Conservation (phyloP, 1,139 yeast species). For the Torulaspora globosa region DNA sequence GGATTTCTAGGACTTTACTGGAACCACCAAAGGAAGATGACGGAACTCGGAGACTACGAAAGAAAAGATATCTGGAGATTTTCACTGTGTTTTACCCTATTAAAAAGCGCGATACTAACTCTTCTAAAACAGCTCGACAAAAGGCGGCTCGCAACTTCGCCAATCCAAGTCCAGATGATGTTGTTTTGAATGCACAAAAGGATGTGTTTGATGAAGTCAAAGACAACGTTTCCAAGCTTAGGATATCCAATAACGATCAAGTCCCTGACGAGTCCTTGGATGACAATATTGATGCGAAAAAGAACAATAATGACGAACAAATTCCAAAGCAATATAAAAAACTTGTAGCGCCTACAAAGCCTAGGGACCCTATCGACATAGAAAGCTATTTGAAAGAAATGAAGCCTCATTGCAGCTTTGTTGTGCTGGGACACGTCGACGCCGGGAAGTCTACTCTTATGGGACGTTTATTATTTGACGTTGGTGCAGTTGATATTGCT, state of each 20-base stretch:
- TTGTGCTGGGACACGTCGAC: constrained; percentile 94
- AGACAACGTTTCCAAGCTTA: constrained; percentile 19
- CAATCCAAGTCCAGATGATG: constrained; percentile 82
- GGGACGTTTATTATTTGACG: constrained; percentile 81
- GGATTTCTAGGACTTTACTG: constrained; percentile 5
- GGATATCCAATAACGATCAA: constrained; percentile 5
- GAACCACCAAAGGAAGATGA: constrained; percentile 7
- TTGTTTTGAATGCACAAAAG: constrained; percentile 57
- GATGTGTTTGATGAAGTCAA: constrained; percentile 44
- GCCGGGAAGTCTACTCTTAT: constrained; percentile 95
- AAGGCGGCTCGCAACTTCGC: constrained; percentile 55
- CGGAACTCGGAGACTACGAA: constrained; percentile 8
- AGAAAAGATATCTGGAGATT: constrained; percentile 22
- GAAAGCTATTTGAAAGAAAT: constrained; percentile 36
- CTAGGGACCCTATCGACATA: constrained; percentile 39
- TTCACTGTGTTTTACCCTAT: constrained; percentile 29
- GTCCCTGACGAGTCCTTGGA: constrained; percentile 10
- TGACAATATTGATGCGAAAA: constrained; percentile 19
- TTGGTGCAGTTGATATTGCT: constrained; percentile 73
- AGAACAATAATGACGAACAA: constrained; percentile 17
- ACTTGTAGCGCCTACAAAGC: constrained; percentile 36
- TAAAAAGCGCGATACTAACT: constrained; percentile 20
- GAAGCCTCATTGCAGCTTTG: constrained; percentile 72
- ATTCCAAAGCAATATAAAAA: constrained; percentile 25
- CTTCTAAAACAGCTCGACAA: constrained; percentile 26